phyloP scores from a whole-genome alignment of 2,329 filamentous ascomycete genomes.

The Grosmannia clavigera region DNA sequence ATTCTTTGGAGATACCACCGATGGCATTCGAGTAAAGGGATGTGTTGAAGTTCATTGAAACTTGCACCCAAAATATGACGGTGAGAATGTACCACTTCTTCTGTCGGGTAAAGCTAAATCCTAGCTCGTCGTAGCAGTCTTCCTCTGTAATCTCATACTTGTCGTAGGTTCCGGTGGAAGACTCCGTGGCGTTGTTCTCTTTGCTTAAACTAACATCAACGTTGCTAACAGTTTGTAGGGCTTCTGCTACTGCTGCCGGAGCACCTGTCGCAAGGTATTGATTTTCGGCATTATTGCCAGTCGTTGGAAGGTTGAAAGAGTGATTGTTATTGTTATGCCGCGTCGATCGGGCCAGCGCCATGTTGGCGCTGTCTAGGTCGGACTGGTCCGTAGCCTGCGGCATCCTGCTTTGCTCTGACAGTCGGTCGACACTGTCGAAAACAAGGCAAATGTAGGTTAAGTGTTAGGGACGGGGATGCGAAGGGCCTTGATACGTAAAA shows the following conservation, averaged over 20 bases:
- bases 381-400: background rate
- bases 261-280: background rate
- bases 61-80: conserved; percentile 63
- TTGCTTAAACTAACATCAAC: background rate
- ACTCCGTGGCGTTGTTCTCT: background rate
- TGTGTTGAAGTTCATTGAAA: conserved; percentile 71
- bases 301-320: background rate
- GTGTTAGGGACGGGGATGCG: too few relatives aligned
- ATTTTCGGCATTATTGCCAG: background rate
- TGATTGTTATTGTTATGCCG: background rate
- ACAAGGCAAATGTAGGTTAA: too few relatives aligned
- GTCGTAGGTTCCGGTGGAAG: background rate
- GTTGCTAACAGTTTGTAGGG: too few relatives aligned
- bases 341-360: background rate
- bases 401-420: background rate
- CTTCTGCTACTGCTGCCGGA: too few relatives aligned
- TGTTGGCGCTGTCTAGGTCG: background rate
- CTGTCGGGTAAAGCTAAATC: conserved; percentile 44
- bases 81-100: conserved; percentile 64
- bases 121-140: conserved; percentile 36
- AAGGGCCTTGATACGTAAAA: too few relatives aligned
- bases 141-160: conserved; percentile 34
- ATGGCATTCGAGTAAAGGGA: conserved; percentile 61
- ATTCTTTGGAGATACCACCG: conserved; percentile 52
- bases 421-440: too few relatives aligned